These are phyloP conservation scores for Amanita fuliginea DNA, from an alignment of 768 basidiomycete species.

Conservation along the genomic window DNA sequence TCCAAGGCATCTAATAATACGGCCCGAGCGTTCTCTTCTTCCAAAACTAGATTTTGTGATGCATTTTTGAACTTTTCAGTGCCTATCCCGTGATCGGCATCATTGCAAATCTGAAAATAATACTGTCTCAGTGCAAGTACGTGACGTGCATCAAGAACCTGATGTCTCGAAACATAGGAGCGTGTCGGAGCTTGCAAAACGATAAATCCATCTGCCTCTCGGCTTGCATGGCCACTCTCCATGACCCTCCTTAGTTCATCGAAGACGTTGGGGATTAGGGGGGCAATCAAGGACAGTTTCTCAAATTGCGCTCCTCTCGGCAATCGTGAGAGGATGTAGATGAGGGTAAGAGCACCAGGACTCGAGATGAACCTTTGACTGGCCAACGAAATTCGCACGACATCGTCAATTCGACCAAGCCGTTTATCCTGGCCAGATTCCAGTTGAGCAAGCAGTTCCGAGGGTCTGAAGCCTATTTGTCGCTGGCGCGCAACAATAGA, in stretches of 20 bases:
- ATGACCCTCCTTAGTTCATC: not conserved
- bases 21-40: not conserved
- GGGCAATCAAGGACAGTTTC: not conserved
- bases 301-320: not conserved
- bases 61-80: not conserved
- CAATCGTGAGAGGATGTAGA: not conserved
- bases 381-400: not conserved
- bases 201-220: conserved; percentile 1
- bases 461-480: not conserved
- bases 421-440: not conserved
- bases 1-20: not conserved
- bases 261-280: not conserved
- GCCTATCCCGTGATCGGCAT: not conserved
- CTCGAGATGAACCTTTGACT: not conserved
- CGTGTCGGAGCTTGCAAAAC: not conserved
- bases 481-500: not conserved
- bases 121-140: not conserved
- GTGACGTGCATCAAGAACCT: not conserved
- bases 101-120: conserved; percentile 3
- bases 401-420: not conserved
- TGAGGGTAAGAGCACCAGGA: not conserved
- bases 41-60: not conserved
- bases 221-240: not conserved
- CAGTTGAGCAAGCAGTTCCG: not conserved
- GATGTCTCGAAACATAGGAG: not conserved